Conservation (phyloP, 139 green algal genomes). For the Dunaliella sp. region DNA sequence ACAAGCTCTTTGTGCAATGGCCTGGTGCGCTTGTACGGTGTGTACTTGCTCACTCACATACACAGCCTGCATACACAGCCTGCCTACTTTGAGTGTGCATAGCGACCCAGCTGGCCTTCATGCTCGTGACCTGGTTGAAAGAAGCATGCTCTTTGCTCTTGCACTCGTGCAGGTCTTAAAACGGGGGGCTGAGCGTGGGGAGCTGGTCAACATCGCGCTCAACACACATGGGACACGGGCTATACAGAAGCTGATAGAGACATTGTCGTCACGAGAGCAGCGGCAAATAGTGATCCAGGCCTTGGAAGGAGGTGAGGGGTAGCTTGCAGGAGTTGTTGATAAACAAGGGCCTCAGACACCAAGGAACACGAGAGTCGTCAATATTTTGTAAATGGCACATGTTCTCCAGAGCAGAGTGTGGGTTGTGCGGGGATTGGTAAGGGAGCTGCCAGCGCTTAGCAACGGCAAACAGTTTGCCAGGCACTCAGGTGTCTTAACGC, state of each 20-base stretch:
- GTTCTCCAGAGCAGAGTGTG: no score
- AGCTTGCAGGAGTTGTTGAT: no score
- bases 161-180: slow-evolving; percentile 80
- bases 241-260: slow-evolving; percentile 96
- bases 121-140: not conserved
- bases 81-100: not conserved
- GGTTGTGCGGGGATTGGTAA: no score
- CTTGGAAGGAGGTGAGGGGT: slow-evolving; percentile 47
- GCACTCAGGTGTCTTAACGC: no score
- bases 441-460: no score
- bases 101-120: not conserved
- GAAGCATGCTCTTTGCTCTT: not conserved
- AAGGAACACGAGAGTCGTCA: no score
- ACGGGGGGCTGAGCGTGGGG: slow-evolving; percentile 65
- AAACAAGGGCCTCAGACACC: no score
- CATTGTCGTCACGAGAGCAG: slow-evolving; percentile 72
- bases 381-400: no score
- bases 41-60: not conserved
- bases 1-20: no score
- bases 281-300: slow-evolving; percentile 77
- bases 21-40: no score
- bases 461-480: no score
- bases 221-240: slow-evolving; percentile 97
- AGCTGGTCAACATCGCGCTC: slow-evolving; percentile 86
- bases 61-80: not conserved